Conservation (phyloP, 2,329 filamentous ascomycete genomes). For the Chaetomiaceae sp. region DNA sequence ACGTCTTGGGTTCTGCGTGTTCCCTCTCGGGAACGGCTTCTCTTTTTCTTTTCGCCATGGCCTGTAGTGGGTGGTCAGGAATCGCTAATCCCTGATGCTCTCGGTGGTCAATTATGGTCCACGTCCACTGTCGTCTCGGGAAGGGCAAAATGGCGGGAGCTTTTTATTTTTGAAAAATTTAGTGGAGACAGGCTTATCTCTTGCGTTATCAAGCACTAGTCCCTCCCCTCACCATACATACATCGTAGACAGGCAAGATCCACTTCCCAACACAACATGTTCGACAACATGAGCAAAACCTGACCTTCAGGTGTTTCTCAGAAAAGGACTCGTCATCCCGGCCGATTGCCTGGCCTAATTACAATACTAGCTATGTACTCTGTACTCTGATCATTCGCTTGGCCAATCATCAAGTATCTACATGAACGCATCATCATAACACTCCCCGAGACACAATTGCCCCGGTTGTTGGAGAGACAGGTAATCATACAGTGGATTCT, state of each 20-base stretch:
- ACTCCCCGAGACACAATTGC: neutral
- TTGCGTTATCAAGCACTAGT: neutral
- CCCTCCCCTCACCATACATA: too few species aligned
- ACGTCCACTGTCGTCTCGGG: neutral
- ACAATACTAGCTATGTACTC: constrained; percentile 9
- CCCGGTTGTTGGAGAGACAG: too few species aligned
- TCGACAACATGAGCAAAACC: too few species aligned
- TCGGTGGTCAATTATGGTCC: neutral
- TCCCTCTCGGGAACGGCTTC: constrained; percentile 23
- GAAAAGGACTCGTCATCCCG: neutral
- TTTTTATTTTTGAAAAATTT: constrained; percentile 14
- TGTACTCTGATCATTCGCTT: constrained; percentile 11
- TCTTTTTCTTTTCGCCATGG: constrained; percentile 33
- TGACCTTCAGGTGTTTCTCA: too few species aligned
- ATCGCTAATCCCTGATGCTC: neutral
- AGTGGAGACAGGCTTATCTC: constrained; percentile 21
- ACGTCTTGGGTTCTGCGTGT: constrained; percentile 10
- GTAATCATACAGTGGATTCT: neutral
- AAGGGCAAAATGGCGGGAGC: neutral
- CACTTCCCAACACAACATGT: too few species aligned
- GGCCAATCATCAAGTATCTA: constrained; percentile 17
- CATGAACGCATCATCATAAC: constrained; percentile 14
- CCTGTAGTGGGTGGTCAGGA: too few species aligned
- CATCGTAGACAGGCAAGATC: too few species aligned
- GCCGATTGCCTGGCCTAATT: neutral